These are phyloP conservation scores for Fusarium virguliforme DNA, from an alignment of 2,329 filamentous ascomycete species.

Conservation along the genomic window DNA sequence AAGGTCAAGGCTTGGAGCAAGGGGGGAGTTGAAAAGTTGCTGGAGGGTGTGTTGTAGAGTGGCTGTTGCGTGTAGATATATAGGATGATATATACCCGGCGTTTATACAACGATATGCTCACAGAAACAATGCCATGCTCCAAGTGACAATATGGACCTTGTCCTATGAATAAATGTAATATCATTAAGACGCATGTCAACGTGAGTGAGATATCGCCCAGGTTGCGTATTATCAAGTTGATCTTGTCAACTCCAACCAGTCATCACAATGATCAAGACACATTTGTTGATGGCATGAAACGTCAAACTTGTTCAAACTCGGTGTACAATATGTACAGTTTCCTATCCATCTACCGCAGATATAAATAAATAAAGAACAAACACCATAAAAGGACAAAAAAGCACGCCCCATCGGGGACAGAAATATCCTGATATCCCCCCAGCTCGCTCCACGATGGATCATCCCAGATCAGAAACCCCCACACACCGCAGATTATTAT, in stretches of 20 bases:
- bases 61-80: slow-evolving; percentile 1
- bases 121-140: background rate
- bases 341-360: slow-evolving; percentile 38
- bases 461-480: slow-evolving; percentile 33
- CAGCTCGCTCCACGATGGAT: slow-evolving; percentile 35
- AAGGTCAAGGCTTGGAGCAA: slow-evolving; percentile 78
- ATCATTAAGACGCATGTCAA: too few relatives aligned
- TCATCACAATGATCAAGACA: background rate
- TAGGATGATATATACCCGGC: slow-evolving; percentile 40
- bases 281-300: slow-evolving; percentile 1
- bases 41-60: slow-evolving; percentile 38
- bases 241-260: background rate
- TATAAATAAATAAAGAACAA: slow-evolving; percentile 33
- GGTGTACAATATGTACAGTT: slow-evolving; percentile 48
- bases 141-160: background rate
- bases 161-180: too few relatives aligned
- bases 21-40: slow-evolving; percentile 58
- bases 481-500: slow-evolving; percentile 45
- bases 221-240: too few relatives aligned
- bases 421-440: slow-evolving; percentile 23
- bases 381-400: slow-evolving; percentile 40
- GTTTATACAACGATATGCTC: slow-evolving; percentile 25
- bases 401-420: slow-evolving; percentile 26
- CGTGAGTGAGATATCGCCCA: too few relatives aligned
- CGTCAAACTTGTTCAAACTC: slow-evolving; percentile 46